Evolutionary conservation across 1,284 basidiomycete species (phyloP), one percentile per base, ranked within the genome.

Genomic region (Trichosporon sp.): DNA sequence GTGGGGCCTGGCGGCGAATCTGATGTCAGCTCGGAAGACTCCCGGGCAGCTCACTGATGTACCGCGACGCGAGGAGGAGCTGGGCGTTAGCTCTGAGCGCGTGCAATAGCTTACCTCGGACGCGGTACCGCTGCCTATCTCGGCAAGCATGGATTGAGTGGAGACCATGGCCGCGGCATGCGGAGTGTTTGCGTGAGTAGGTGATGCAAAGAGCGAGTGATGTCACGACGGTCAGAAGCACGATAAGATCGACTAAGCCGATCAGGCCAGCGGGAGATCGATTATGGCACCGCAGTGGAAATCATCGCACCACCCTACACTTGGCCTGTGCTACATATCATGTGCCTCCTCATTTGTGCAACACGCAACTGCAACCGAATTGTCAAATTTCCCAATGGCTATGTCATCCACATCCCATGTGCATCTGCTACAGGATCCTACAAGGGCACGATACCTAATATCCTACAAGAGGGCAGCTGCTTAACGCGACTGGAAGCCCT

Each of bases 401-500:
- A 63, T 63, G 59, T 63, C 59, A 63, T 63, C 59, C 59, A 63
- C 59, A 63, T 63, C 59, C 59, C 59, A 63, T 63, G 59, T 63
- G 59, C 59, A 63, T 63, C 59, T 63, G 59, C 32, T 63, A 63
- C 59, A 63, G 59, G 59, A 63, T 63, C 59, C 59, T 63, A 63
- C 59, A 63, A 35, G 59, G 59, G 59, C 59, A 59, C 59, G 32
- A 63, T 63, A 63, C 59, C 59, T 63, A 63, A 63, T 63, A 63
- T 63, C 59, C 59, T 63, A 63, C 59, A 63, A 63, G 59, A 63
- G 16, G 59, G 59, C 59, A 63, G 59, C 59, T 21, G 59, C 59
- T 63, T 63, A 63, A 21, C 59, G 59, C 31, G 59, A 63, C 59
- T 63, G 59, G 21, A 73, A 64, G 43, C 65, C 70, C 88, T 98